These are phyloP conservation scores for Erythrobasidium hasegawianum DNA, from an alignment of 1,284 basidiomycete genomes.

Conservation along the genomic window DNA sequence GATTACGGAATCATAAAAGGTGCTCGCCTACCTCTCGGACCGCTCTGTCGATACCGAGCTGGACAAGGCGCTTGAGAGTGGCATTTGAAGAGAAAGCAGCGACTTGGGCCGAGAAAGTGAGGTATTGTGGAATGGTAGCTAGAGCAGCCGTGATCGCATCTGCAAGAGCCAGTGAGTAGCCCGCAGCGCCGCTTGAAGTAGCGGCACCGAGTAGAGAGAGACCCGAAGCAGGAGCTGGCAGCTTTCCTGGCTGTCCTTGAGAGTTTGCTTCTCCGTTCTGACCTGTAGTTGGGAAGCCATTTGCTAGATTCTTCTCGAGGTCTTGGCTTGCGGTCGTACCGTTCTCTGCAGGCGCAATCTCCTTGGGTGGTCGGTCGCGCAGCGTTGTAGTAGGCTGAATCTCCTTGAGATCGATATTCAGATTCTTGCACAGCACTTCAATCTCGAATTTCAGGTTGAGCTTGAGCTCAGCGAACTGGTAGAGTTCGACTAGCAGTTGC, in stretches of 20 bases:
- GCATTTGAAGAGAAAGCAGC: constrained; percentile 68
- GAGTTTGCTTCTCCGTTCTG: background rate
- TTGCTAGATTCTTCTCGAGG: constrained; percentile 41
- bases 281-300: constrained; percentile 3
- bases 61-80: constrained; percentile 84
- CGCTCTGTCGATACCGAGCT: constrained; percentile 86
- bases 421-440: constrained; percentile 89
- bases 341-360: constrained; percentile 44
- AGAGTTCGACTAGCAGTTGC: constrained; percentile 86
- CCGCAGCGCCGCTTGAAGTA: constrained; percentile 39
- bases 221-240: constrained; percentile 24
- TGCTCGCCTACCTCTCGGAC: constrained; percentile 74
- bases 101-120: constrained; percentile 67
- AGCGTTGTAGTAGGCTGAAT: constrained; percentile 81
- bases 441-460: constrained; percentile 98
- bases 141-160: constrained; percentile 66
- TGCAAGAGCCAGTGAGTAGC: constrained; percentile 44
- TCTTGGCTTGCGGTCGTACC: constrained; percentile 44
- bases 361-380: constrained; percentile 52
- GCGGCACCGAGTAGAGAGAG: constrained; percentile 26
- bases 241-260: constrained; percentile 15
- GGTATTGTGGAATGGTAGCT: constrained; percentile 64
- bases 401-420: constrained; percentile 80
- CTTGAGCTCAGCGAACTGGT: constrained; percentile 94
- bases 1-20: background rate